A percentile compares a stretch with the other conserved stretches of the same genome.
Conservation (phyloP, 1,139 yeast genomes). For the Blastobotrys ciferrii region DNA sequence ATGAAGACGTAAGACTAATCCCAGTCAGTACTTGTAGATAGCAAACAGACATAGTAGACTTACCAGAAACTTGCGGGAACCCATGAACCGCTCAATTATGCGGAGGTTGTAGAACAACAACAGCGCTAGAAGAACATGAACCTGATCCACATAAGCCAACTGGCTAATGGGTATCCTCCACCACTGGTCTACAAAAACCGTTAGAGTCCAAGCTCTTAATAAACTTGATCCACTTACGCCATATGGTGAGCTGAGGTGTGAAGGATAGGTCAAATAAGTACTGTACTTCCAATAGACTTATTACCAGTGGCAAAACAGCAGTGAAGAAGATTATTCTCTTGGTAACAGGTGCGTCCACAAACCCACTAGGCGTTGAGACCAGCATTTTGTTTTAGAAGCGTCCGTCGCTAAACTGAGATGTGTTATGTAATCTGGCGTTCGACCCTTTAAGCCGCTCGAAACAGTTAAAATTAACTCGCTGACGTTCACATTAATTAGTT, state of each 20-base stretch:
- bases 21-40: no score
- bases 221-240: constrained; percentile 35
- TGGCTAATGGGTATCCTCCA: constrained; percentile 65
- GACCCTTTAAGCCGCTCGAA: no score
- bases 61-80: constrained; percentile 53
- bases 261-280: constrained; percentile 52
- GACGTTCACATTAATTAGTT: not conserved
- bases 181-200: constrained; percentile 45
- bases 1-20: constrained; percentile 18
- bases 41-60: not conserved
- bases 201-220: constrained; percentile 4
- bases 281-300: constrained; percentile 58
- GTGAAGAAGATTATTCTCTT: constrained; percentile 44
- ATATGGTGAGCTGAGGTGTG: constrained; percentile 58
- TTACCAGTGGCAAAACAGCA: constrained; percentile 48
- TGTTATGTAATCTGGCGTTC: no score
- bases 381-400: constrained; percentile 35
- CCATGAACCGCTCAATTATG: constrained; percentile 62
- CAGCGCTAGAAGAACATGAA: constrained; percentile 56
- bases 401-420: no score
- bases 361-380: constrained; percentile 52
- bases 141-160: constrained; percentile 58
- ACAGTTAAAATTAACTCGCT: not conserved
- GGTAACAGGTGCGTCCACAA: constrained; percentile 59
- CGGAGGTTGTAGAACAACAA: constrained; percentile 59